phyloP scores from a whole-genome alignment of 2,329 filamentous ascomycete genomes.

The Dothideomycetidae sp. region DNA sequence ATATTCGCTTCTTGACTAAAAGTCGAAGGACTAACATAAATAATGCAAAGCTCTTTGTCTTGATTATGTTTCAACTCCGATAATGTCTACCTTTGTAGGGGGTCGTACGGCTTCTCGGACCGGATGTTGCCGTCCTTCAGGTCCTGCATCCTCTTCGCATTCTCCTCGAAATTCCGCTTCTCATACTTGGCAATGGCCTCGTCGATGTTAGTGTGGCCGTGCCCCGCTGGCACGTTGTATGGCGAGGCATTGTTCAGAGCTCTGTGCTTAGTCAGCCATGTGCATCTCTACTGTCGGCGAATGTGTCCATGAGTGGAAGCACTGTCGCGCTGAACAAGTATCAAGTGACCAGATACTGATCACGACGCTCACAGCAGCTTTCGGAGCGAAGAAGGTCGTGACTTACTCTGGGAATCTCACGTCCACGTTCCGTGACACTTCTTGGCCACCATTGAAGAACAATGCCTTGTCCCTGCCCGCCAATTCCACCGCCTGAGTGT shows the following conservation, averaged over 20 bases:
- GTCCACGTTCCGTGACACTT: slow-evolving; percentile 32
- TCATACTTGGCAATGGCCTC: slow-evolving; percentile 49
- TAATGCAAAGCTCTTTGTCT: too few relatives aligned
- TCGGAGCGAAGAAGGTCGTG: too few relatives aligned
- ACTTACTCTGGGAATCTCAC: slow-evolving; percentile 53
- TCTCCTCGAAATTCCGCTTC: slow-evolving; percentile 40
- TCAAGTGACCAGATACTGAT: too few relatives aligned
- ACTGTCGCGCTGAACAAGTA: too few relatives aligned
- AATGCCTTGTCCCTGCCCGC: slow-evolving; percentile 48
- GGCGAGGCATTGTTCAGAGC: slow-evolving; percentile 49
- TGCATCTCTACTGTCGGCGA: neutral
- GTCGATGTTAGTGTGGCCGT: slow-evolving; percentile 40
- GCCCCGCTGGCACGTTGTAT: slow-evolving; percentile 50
- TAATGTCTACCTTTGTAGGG: too few relatives aligned
- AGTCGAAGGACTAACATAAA: too few relatives aligned
- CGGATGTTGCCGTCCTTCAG: slow-evolving; percentile 24
- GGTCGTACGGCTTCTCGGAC: slow-evolving; percentile 14
- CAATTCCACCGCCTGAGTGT: slow-evolving; percentile 47
- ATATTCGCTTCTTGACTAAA: too few relatives aligned
- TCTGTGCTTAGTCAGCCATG: slow-evolving; percentile 25
- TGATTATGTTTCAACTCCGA: too few relatives aligned
- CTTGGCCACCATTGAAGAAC: slow-evolving; percentile 36
- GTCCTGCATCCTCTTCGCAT: slow-evolving; percentile 40
- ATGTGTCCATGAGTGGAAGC: too few relatives aligned
- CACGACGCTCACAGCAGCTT: too few relatives aligned